Base-by-base conservation (phyloP, 768 basidiomycete species). In the Cantharellus anzutake region DNA sequence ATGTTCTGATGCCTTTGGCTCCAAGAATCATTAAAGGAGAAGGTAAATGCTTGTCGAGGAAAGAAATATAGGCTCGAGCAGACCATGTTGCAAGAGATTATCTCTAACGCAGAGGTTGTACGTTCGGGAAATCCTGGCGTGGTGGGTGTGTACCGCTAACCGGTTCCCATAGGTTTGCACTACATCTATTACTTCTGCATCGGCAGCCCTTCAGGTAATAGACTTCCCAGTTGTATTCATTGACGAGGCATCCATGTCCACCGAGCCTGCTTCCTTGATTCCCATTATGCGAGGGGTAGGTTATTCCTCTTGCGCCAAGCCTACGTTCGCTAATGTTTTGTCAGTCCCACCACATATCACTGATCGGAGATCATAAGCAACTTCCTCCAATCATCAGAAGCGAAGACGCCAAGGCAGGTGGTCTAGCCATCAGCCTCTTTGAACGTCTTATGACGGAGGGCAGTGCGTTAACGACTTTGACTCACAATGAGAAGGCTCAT, bases 351-450 rank as follows among this genome's bases (percentile, higher is more conserved):
- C 92, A 96, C 65, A 75, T 89, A 40, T 80, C 89, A 1, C 78
- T 97, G 52, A 93, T 97, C 65, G 92, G 92, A n/a, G 92, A 97
- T 71, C 92, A 97, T 70, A 94, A 94, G 67, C 92, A 97, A 68
- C 75, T 97, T 5, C 90, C 92, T 4, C 90, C 92, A 0, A 80
- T 94, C 62, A 87, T 94, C 60, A 74, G 80, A 29, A 89, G 85
- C 62, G 75, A 76, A 29, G 81, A 87, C 67, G 92, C 90, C 0
- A 76, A 79, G 64, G 70, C 76, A 29, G 78, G 79, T 16, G 89
- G 89, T 2, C 73, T 96, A 16, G 82, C 81, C 7, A 76, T 80
- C 37, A 88, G 86, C 71, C 75, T 97, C 29, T 97, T 97, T 63
- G 93, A 97, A 69, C 75, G 92, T 42, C 72, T 97, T 59, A 84